Base-by-base conservation (phyloP, 1,139 yeast genomes). In the Zygosaccharomyces pseudobailii region DNA sequence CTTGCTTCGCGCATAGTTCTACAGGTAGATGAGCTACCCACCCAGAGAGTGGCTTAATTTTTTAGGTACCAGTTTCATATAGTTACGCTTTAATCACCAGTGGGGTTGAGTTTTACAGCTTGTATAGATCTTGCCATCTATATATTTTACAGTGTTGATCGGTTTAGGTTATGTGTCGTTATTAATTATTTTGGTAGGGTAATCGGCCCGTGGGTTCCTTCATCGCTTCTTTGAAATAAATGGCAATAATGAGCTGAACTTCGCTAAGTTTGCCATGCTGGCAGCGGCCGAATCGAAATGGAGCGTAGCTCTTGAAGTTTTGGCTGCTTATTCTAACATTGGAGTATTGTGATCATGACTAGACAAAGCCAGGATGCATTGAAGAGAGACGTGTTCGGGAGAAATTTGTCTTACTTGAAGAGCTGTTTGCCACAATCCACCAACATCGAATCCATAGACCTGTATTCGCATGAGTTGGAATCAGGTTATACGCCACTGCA, bases 401-500 rank as follows among this genome's bases (percentile, higher is more conserved):
- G 96, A 50, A 78, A 68, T 83, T 17, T 69, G 80, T 43, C 96
- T 80, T 67, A 54, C 80, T 8, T 71, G 81, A 23, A 76, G 81
- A 52, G 65, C 35, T 44, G 70, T 79, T 42, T 65, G 73, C 50
- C 85, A 81, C 54, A 69, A 78, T 39, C 63, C 66, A 48, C 79
- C 35, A 73, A 73, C 48, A 74, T 78, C 54, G 71, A 75, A 6
- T 72, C 75, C 39, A 58, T 73, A 8, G 74, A 82, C 39, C 54
- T 81, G 2, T 57, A 62, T 8, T 63, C 75, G 0, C 67, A 72
- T 2, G 97, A 90, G 62, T 71, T 71, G 48, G 97, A 90, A 64
- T 87, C 79, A 60, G 87, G 89, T 0, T 89, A 95, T 85, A 85
- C 87, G 35, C 80, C 89, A 28, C 70, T 89, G 37, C 97, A 90